Conservation (phyloP, 768 basidiomycete genomes). For the Sporobolomyces phaffii region DNA sequence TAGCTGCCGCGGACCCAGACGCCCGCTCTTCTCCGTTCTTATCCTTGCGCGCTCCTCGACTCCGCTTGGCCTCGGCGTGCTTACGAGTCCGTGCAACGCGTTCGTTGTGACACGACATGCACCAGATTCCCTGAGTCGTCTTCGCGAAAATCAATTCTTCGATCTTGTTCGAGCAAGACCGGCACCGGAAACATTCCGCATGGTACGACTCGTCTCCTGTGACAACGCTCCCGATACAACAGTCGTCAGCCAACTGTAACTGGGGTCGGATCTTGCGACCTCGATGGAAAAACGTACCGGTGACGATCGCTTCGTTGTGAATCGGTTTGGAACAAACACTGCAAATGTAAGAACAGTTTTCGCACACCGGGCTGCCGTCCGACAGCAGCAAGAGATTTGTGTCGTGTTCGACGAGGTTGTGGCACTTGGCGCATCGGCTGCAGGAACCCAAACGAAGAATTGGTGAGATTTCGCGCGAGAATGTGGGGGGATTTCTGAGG, state of each 20-base stretch:
- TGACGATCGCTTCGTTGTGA: conserved; percentile 98
- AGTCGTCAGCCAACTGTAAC: no score
- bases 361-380: conserved; percentile 94
- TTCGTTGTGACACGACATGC: conserved; percentile 93
- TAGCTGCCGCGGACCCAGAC: neutral
- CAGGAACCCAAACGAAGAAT: neutral
- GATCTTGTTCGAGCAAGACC: conserved; percentile 85
- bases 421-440: conserved; percentile 84
- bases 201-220: conserved; percentile 88
- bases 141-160: conserved; percentile 98
- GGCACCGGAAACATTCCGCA: conserved; percentile 97
- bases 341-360: conserved; percentile 89
- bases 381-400: conserved; percentile 94
- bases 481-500: no score
- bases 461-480: no score
- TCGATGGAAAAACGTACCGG: conserved; percentile 52
- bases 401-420: conserved; percentile 82
- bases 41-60: conserved; percentile 31
- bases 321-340: conserved; percentile 90
- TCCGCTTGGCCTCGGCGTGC: conserved; percentile 76
- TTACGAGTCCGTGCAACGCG: conserved; percentile 87
- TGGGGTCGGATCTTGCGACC: no score
- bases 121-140: conserved; percentile 92
- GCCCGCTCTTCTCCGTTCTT: conserved; percentile 17
- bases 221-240: no score